phyloP scores from a whole-genome alignment of 805 yeast genomes.

The Cyberlindnera japonica region DNA sequence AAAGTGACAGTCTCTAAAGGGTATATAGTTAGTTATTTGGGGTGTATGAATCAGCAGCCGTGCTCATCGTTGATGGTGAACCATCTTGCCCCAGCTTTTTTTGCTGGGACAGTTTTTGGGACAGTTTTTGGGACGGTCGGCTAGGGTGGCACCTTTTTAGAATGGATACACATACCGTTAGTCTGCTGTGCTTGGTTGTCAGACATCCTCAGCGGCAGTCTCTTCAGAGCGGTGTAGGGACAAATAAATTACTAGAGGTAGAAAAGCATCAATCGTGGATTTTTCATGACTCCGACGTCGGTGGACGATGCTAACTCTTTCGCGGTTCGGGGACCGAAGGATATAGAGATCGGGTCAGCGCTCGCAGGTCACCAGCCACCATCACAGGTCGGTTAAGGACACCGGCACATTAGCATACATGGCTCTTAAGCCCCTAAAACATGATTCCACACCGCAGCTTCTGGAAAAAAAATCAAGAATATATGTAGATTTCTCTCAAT shows the following conservation, averaged over 20 bases:
- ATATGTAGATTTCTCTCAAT: not conserved
- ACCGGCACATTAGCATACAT: too few species aligned
- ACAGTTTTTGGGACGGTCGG: too few species aligned
- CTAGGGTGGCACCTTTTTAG: too few species aligned
- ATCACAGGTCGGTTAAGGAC: too few species aligned
- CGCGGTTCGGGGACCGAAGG: conserved; percentile 4
- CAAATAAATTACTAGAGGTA: not conserved
- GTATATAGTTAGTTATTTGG: not conserved
- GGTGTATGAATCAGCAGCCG: not conserved
- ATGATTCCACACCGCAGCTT: too few species aligned
- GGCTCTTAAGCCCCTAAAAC: too few species aligned
- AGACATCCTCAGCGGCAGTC: conserved; percentile 4
- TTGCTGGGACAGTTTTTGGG: too few species aligned
- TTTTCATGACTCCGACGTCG: conserved; percentile 2
- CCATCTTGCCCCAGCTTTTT: conserved; percentile 3
- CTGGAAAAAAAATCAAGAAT: too few species aligned
- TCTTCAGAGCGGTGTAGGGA: not conserved
- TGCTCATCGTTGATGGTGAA: not conserved
- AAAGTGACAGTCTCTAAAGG: conserved; percentile 11
- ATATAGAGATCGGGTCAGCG: too few species aligned
- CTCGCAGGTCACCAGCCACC: too few species aligned
- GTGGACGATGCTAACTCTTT: not conserved
- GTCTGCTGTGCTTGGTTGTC: conserved; percentile 3
- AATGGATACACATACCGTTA: conserved; percentile 3
- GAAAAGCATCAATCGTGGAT: not conserved